phyloP scores from a whole-genome alignment of 805 yeast genomes.

The Sugiyamaella qingdaonensis region DNA sequence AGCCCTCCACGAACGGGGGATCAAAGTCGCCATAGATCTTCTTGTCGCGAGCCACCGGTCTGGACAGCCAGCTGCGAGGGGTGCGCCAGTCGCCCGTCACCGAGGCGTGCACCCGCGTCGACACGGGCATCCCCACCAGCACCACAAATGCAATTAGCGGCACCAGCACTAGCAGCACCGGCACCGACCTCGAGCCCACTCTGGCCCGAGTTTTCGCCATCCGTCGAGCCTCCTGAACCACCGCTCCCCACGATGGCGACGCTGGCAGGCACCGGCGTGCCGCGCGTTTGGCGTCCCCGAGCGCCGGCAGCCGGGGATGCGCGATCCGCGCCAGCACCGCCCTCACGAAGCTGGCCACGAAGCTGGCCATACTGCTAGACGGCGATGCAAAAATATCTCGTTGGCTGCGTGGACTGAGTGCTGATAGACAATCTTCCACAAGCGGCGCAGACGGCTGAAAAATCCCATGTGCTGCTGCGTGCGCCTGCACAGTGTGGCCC shows the following conservation, averaged over 20 bases:
- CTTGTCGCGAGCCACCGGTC: slow-evolving; percentile 1
- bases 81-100: slow-evolving; percentile 2
- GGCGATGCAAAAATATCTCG: not conserved
- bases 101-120: slow-evolving; percentile 8
- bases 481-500: not conserved
- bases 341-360: not conserved
- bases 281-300: not conserved
- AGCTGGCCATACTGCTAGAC: not conserved
- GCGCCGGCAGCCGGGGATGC: not conserved
- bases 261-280: not conserved
- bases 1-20: slow-evolving; percentile 52
- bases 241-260: not conserved
- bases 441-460: not conserved
- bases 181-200: not conserved
- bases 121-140: slow-evolving; percentile 5
- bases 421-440: not conserved
- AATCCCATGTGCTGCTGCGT: not conserved
- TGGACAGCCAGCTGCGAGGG: not conserved
- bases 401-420: not conserved
- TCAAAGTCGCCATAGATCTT: slow-evolving; percentile 29
- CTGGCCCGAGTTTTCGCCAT: not conserved
- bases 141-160: slow-evolving; percentile 1
- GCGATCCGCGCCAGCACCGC: not conserved
- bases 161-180: not conserved
- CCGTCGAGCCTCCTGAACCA: not conserved